These are phyloP conservation scores for Pichia sp. DNA, from an alignment of 1,139 yeast species.

Conservation along the genomic window DNA sequence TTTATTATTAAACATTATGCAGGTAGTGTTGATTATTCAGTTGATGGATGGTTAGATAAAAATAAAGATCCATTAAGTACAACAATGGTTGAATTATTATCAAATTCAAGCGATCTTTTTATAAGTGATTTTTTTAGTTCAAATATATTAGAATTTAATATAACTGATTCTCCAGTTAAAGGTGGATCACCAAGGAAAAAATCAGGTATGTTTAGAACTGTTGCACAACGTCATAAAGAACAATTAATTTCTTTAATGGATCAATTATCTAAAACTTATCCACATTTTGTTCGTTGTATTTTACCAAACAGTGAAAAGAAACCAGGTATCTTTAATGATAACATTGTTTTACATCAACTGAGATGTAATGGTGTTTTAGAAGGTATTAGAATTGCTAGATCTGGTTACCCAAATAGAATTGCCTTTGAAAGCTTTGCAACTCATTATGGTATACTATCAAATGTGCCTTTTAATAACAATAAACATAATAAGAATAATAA, in stretches of 20 bases:
- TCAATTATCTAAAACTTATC: slow-evolving; percentile 76
- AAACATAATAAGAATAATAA: slow-evolving; percentile 33
- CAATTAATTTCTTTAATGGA: slow-evolving; percentile 69
- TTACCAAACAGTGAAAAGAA: slow-evolving; percentile 77
- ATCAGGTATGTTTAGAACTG: slow-evolving; percentile 60
- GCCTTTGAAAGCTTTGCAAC: slow-evolving; percentile 73
- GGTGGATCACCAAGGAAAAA: slow-evolving; percentile 22
- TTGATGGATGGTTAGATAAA: slow-evolving; percentile 90
- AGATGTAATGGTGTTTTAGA: slow-evolving; percentile 97
- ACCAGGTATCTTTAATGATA: slow-evolving; percentile 67
- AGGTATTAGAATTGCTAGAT: slow-evolving; percentile 94
- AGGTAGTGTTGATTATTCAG: slow-evolving; percentile 86
- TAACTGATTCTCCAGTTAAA: slow-evolving; percentile 29
- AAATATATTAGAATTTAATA: slow-evolving; percentile 20
- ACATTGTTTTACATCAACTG: slow-evolving; percentile 77
- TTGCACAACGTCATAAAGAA: slow-evolving; percentile 80
- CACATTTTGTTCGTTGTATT: slow-evolving; percentile 95
- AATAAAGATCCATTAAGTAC: slow-evolving; percentile 92
- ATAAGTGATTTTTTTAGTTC: slow-evolving; percentile 42
- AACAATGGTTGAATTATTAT: slow-evolving; percentile 53
- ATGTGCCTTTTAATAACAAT: slow-evolving; percentile 6
- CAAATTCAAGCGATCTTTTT: slow-evolving; percentile 51
- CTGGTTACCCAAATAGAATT: slow-evolving; percentile 93
- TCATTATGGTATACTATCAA: slow-evolving; percentile 61
- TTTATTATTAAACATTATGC: slow-evolving; percentile 90